Evolutionary conservation across 257 asterid species (phyloP).

Genomic region (Parsonsia alboflavescens): DNA sequence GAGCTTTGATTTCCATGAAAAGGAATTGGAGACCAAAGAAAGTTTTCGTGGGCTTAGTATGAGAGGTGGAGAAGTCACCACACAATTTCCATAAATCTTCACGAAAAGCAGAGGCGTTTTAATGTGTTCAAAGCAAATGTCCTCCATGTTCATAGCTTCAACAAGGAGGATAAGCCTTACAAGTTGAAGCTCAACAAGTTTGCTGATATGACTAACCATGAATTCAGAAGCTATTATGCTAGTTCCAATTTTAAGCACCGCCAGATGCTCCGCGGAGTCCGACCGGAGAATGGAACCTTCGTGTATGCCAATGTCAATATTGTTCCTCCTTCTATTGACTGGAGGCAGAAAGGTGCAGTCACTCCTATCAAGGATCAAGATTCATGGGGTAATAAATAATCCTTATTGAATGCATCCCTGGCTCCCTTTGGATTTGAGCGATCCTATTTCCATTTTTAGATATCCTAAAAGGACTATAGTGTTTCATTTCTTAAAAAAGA

Average conservation of each 20-base stretch:
- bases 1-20: slow-evolving; percentile 66
- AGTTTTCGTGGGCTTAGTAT: slow-evolving; percentile 63
- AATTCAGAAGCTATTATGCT: slow-evolving; percentile 54
- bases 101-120: slow-evolving; percentile 60
- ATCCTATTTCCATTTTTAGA: no score
- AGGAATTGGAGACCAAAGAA: slow-evolving; percentile 70
- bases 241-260: slow-evolving; percentile 67
- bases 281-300: slow-evolving; percentile 25
- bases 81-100: slow-evolving; percentile 55
- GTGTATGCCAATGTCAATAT: slow-evolving; percentile 43
- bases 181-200: slow-evolving; percentile 78
- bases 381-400: no score
- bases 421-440: no score
- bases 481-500: no score
- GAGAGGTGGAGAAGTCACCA: slow-evolving; percentile 93
- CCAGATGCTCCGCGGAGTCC: slow-evolving; percentile 45
- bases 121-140: slow-evolving; percentile 77
- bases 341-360: no score
- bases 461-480: no score
- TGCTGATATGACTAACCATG: slow-evolving; percentile 88
- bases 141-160: slow-evolving; percentile 44
- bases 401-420: no score
- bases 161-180: slow-evolving; percentile 71
- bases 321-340: slow-evolving; percentile 65
- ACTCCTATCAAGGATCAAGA: no score